A percentile compares a stretch with the other conserved stretches of the same genome.
Conservation (phyloP, 2,329 filamentous ascomycete genomes). For the Colletotrichum sp. region DNA sequence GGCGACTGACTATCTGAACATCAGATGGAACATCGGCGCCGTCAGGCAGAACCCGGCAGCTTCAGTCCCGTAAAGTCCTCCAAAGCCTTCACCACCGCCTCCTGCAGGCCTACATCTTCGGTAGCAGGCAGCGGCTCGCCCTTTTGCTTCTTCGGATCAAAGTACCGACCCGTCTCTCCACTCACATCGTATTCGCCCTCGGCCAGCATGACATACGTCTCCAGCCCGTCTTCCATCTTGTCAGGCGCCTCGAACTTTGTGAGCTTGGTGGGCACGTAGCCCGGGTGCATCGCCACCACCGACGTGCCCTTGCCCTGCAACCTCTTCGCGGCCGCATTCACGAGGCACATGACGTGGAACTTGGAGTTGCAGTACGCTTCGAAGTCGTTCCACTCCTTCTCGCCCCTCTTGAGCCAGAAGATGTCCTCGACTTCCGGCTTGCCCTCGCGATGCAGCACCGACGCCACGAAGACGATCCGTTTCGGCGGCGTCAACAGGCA, state of each 20-base stretch:
- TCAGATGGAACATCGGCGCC: not conserved
- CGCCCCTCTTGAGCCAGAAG: slow-evolving; percentile 24
- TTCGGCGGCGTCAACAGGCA: slow-evolving; percentile 23
- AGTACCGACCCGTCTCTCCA: slow-evolving; percentile 21
- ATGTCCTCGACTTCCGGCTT: slow-evolving; percentile 21
- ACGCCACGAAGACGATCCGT: slow-evolving; percentile 23
- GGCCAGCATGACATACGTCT: slow-evolving; percentile 23
- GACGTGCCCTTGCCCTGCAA: slow-evolving; percentile 17
- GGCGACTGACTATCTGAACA: not conserved
- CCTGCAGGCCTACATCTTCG: slow-evolving; percentile 18
- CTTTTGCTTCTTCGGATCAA: slow-evolving; percentile 23
- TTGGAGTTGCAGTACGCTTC: slow-evolving; percentile 25
- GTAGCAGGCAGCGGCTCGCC: slow-evolving; percentile 16
- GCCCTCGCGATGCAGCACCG: slow-evolving; percentile 22
- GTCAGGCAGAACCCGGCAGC: not conserved
- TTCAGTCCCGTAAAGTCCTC: slow-evolving; percentile 20
- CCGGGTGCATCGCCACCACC: slow-evolving; percentile 25
- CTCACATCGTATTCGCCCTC: slow-evolving; percentile 24
- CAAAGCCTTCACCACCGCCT: slow-evolving; percentile 20
- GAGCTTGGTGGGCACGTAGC: slow-evolving; percentile 26
- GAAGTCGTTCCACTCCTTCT: slow-evolving; percentile 22
- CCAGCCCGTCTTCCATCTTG: slow-evolving; percentile 21
- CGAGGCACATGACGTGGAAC: slow-evolving; percentile 24
- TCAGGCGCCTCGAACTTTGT: slow-evolving; percentile 11
- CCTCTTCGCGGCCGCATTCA: slow-evolving; percentile 23